Conservation (phyloP, 2,329 filamentous ascomycete species). For the Pseudogymnoascus sp. region DNA sequence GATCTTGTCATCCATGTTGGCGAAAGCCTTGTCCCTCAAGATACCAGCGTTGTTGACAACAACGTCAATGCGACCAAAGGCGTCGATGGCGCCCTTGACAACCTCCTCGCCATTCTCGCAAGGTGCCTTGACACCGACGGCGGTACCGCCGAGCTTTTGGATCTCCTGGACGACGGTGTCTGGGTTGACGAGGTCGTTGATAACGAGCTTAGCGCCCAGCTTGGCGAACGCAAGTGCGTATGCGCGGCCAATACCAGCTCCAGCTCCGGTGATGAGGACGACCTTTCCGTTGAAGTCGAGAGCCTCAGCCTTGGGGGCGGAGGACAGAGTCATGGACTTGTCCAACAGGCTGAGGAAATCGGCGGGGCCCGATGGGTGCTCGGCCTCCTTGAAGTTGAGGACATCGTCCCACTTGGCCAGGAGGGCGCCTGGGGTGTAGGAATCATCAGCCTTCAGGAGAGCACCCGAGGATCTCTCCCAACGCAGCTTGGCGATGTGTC, state of each 20-base stretch:
- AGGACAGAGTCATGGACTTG: conserved; percentile 67
- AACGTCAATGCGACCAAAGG: conserved; percentile 88
- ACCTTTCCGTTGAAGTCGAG: conserved; percentile 79
- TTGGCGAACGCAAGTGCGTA: conserved; percentile 86
- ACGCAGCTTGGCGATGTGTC: conserved; percentile 83
- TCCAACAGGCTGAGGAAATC: conserved; percentile 85
- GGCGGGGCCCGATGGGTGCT: conserved; percentile 75
- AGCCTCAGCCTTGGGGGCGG: conserved; percentile 63
- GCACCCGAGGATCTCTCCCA: conserved; percentile 92
- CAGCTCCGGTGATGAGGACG: conserved; percentile 78
- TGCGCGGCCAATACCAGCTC: conserved; percentile 81
- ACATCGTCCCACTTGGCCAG: conserved; percentile 85
- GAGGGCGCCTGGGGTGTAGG: conserved; percentile 79
- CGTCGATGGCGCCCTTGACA: conserved; percentile 87
- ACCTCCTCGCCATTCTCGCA: conserved; percentile 88
- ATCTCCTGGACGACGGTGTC: conserved; percentile 90
- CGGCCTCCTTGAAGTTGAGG: conserved; percentile 73
- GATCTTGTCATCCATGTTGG: conserved; percentile 90
- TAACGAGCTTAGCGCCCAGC: conserved; percentile 74
- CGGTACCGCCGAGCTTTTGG: conserved; percentile 78
- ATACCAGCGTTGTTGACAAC: conserved; percentile 98
- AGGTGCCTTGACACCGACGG: conserved; percentile 85
- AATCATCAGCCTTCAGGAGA: conserved; percentile 79
- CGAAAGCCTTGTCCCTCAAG: conserved; percentile 93
- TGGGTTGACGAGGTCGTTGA: conserved; percentile 93